Evolutionary conservation across 2,329 filamentous ascomycete species (phyloP).

Genomic region (Xylaria sp.): DNA sequence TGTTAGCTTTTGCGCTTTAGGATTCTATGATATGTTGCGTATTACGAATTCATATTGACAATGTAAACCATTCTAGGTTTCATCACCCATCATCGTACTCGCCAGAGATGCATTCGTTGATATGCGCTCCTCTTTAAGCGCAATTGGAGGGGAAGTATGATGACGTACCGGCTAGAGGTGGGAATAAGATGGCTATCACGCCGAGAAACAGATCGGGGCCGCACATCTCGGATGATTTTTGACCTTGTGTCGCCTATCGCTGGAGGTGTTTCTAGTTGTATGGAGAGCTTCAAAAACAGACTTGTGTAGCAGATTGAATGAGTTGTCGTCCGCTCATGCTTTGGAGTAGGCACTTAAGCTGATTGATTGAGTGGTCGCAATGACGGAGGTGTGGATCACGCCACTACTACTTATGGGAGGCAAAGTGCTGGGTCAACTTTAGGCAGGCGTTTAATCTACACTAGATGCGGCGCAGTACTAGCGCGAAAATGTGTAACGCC

Average conservation of each 20-base stretch:
- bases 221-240: slow-evolving; percentile 60
- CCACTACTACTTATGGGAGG: slow-evolving; percentile 22
- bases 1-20: slow-evolving; percentile 48
- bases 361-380: slow-evolving; percentile 9
- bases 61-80: background rate
- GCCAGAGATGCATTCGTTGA: background rate
- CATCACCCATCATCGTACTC: background rate
- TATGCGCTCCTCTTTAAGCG: slow-evolving; percentile 2
- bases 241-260: background rate
- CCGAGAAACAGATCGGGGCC: slow-evolving; percentile 71
- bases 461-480: slow-evolving; percentile 9
- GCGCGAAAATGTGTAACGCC: background rate
- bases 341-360: background rate
- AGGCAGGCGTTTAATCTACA: slow-evolving; percentile 35
- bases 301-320: slow-evolving; percentile 2
- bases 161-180: slow-evolving; percentile 71
- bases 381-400: slow-evolving; percentile 37
- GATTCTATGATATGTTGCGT: background rate
- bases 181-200: slow-evolving; percentile 72
- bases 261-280: background rate
- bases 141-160: slow-evolving; percentile 35
- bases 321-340: slow-evolving; percentile 6
- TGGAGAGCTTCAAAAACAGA: background rate
- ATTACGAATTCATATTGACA: too few relatives aligned
- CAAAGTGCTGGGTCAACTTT: background rate